Percentiles rank a stretch among this genome's conserved stretches.
Conservation (phyloP, 306 rosid genomes). For the Cucurbita moschata region DNA sequence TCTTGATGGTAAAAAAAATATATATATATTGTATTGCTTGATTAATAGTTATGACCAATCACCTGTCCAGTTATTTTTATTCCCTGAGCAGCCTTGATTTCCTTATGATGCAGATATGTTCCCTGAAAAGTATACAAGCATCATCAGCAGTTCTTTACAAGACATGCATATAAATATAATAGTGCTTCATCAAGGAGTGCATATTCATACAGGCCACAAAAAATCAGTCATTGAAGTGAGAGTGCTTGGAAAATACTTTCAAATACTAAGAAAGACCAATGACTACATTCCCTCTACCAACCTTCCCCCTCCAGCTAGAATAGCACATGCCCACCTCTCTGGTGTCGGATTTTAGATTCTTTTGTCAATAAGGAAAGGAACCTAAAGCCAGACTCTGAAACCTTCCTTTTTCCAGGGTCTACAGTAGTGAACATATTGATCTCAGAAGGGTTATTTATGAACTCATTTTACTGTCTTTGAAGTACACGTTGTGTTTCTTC, state of each 20-base stretch:
- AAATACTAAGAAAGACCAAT: not conserved
- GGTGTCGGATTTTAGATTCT: not conserved
- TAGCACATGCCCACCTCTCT: not conserved
- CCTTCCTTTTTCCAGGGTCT: not conserved
- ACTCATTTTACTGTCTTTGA: not conserved
- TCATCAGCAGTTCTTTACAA: not conserved
- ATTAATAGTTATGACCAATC: slow-evolving; percentile 9
- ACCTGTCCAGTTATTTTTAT: slow-evolving; percentile 95
- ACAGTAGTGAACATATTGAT: not conserved
- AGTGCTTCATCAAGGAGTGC: not conserved
- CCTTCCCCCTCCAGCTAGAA: not conserved
- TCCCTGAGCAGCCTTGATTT: slow-evolving; percentile 98
- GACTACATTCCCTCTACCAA: not conserved
- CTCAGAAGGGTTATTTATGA: not conserved
- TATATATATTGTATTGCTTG: not conserved
- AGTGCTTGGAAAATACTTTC: not conserved
- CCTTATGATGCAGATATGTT: slow-evolving; percentile 70
- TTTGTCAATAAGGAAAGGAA: not conserved
- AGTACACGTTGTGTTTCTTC: not conserved
- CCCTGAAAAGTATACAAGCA: slow-evolving; percentile 51
- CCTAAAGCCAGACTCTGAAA: not conserved
- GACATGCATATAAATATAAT: not conserved
- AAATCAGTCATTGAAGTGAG: not conserved
- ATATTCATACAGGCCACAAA: not conserved
- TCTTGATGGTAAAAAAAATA: not conserved